These are phyloP conservation scores for Gossypium trilobum DNA, from an alignment of 441 rosid genomes.

Conservation along the genomic window DNA sequence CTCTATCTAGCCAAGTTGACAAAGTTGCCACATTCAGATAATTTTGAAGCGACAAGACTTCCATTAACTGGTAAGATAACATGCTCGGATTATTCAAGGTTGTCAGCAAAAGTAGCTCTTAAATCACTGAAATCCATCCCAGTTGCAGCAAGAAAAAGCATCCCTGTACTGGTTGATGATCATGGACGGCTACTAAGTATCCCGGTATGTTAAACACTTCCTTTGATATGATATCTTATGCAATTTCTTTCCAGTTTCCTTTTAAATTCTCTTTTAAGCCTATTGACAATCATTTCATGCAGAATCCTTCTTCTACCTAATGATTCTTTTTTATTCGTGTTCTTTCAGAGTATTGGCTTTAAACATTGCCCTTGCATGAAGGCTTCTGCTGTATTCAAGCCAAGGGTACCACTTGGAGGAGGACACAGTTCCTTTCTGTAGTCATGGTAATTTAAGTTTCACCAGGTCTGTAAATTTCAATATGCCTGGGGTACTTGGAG, in stretches of 20 bases:
- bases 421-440: constrained; percentile 63
- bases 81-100: constrained; percentile 27
- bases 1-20: constrained; percentile 60
- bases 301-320: background rate
- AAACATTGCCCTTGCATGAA: constrained; percentile 48
- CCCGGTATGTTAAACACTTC: constrained; percentile 47
- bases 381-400: constrained; percentile 52
- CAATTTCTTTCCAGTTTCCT: background rate
- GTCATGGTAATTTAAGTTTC: background rate
- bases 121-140: constrained; percentile 51
- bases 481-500: background rate
- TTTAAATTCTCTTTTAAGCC: background rate
- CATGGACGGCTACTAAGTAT: constrained; percentile 50
- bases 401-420: constrained; percentile 85
- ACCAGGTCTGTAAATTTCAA: background rate
- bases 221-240: background rate
- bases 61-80: constrained; percentile 16
- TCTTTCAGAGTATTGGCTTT: constrained; percentile 64
- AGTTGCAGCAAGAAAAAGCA: constrained; percentile 65
- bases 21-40: constrained; percentile 22
- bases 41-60: constrained; percentile 19
- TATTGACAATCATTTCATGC: background rate
- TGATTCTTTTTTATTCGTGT: background rate
- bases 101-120: constrained; percentile 48
- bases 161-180: constrained; percentile 56